Evolutionary conservation across 768 basidiomycete genomes (phyloP).

Genomic region (Leccinum ochraceum): DNA sequence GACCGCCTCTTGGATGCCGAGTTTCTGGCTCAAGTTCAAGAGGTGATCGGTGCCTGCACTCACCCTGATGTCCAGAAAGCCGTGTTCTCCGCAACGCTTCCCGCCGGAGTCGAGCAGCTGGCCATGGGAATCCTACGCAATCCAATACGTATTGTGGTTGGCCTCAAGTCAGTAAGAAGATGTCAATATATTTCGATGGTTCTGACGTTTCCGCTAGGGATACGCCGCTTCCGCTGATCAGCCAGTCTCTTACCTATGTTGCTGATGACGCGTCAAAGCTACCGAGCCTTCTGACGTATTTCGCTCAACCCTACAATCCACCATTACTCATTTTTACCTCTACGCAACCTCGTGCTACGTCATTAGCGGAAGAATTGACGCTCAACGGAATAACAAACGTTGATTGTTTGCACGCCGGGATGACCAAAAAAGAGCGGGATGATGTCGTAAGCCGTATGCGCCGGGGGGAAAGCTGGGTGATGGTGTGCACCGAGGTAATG

Average conservation of each 20-base stretch:
- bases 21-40: conserved; percentile 86
- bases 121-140: conserved; percentile 84
- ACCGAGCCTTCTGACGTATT: conserved; percentile 78
- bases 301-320: conserved; percentile 83
- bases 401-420: conserved; percentile 88
- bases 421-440: conserved; percentile 86
- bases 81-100: conserved; percentile 94
- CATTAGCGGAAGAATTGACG: conserved; percentile 78
- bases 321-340: conserved; percentile 92
- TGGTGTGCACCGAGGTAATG: conserved; percentile 97
- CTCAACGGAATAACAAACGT: conserved; percentile 79
- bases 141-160: conserved; percentile 93
- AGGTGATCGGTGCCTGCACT: conserved; percentile 79
- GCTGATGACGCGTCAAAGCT: conserved; percentile 95
- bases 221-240: conserved; percentile 88
- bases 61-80: conserved; percentile 74
- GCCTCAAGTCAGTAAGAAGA: conserved; percentile 72
- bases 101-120: conserved; percentile 81
- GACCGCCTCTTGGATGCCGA: conserved; percentile 89
- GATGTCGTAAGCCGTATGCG: conserved; percentile 85
- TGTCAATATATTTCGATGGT: background rate
- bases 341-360: conserved; percentile 81
- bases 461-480: conserved; percentile 88
- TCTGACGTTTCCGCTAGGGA: conserved; percentile 56
- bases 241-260: conserved; percentile 88